Base-by-base conservation (phyloP, 306 rosid genomes). In the Amphicarpaea edgeworthii region DNA sequence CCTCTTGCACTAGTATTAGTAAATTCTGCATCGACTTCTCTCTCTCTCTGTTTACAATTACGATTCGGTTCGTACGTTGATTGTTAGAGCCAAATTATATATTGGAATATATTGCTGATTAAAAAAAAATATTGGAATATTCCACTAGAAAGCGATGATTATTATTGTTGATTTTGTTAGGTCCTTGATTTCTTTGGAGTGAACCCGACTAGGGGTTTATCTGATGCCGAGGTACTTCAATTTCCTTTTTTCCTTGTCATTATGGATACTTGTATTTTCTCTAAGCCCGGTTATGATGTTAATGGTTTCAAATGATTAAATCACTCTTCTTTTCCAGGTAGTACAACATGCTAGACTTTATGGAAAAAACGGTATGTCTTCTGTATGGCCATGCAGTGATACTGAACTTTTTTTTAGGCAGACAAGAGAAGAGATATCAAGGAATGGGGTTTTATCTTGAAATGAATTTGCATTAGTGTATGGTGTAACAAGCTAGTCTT, bases 151-250 rank as follows among this genome's bases (percentile, higher is more conserved):
- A 54, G 43, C 55, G 41, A 54, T 65, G 32, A 3, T 76, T 21
- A 21, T 54, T 23, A 1, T 70, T 19, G 8, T 61, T 40, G 7
- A 5, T 42, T 79, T 2, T 6, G 50, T 50, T 80, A 95, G 98
- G 97, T 95, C 19, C 85, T 95, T 84, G 93, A 89, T 81, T 90
- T 88, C 90, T 92, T 92, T 59, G 88, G 90, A 74, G 98, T 92
- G 77, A 89, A 95, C 80, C 92, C 90, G 50, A 79, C 83, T 19
- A 88, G 82, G 89, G 98, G 98, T 83, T 90, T 95, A 51, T 84
- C 85, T 10, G 91, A 92, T 6, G 32, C 78, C 4, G 95, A 95
- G 98, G 98, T 92, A 81, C 17, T 58, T 42, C 47, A 50, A 20
- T 72, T 42, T 42, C 20, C 5, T 28, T 12, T 79, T 70, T 68